Evolutionary conservation across 768 basidiomycete species (phyloP), one percentile per base, ranked within the genome.

Genomic region (Russula brevipes): DNA sequence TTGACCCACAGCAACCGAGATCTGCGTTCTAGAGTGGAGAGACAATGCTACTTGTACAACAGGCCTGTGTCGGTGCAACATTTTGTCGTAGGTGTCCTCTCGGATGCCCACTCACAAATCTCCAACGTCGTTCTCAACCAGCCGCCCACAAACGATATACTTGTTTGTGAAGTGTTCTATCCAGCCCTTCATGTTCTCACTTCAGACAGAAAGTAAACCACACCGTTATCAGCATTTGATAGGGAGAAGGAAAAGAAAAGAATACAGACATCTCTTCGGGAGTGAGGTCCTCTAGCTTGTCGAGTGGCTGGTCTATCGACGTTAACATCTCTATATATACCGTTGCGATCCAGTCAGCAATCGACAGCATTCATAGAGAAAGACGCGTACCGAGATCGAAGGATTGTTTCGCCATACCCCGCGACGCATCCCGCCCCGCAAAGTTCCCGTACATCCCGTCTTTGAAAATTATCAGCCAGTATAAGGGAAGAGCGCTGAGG

Each of bases 371-470:
- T 33, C 33, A 24, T n/a, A 33, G 19, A 14, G 4, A 6, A 31
- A 39, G 35, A 7, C 6, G 16, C 88, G 57, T 70, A 92, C 94
- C 92, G n/a, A 78, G 36, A 55, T 95, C 95, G 68, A 97, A 98
- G 3, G 94, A 96, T 76, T 98, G 95, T 76, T 95, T 97, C 7
- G 96, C 96, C 91, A 98, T 95, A 5, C 96, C 95, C 42, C 95
- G 79, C 16, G 92, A 95, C 1, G 96, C 96, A 76, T 99, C 96
- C 54, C 95, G 77, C 5, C 96, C 97, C 3, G 97, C 95, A 78
- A 99, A 98, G 75, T 95, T 96, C 36, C 93, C 94, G 71, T 98
- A 98, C 83, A 94, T 92, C 0, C 95, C 96, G 69, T 87, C 96
- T 97, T 35, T 46, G 51, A 33, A 9, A 1, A 31, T 16, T 17